phyloP scores from a whole-genome alignment of 305 asterid species.

The Fraxinus nigra region DNA sequence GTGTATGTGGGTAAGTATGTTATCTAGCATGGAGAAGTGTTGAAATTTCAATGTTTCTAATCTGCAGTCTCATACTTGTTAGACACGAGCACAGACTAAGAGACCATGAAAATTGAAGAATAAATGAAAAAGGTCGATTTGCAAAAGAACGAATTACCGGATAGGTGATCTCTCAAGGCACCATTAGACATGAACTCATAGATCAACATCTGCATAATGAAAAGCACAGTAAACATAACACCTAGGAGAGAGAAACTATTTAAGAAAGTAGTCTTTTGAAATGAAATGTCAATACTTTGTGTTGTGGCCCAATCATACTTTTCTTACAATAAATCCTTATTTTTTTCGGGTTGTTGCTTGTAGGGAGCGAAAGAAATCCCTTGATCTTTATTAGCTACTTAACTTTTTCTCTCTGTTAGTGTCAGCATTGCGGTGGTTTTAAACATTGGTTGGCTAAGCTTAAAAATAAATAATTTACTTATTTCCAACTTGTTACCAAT shows the following conservation, averaged over 20 bases:
- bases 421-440: background rate
- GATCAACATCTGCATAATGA: conserved; percentile 77
- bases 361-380: background rate
- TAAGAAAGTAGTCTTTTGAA: background rate
- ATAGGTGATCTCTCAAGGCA: conserved; percentile 80
- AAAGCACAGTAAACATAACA: conserved; percentile 26
- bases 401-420: background rate
- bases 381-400: background rate
- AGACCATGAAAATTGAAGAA: background rate
- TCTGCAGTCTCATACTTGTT: background rate
- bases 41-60: background rate
- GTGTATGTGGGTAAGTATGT: background rate
- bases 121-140: background rate
- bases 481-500: background rate
- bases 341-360: background rate
- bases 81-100: background rate
- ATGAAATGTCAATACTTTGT: background rate
- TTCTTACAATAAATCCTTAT: background rate
- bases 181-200: conserved; percentile 94
- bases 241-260: background rate
- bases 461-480: background rate
- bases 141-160: conserved; percentile 42
- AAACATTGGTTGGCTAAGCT: background rate
- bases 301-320: background rate
- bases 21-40: background rate